Base-by-base conservation (phyloP, 768 basidiomycete species). In the Pleurotus eryngii region DNA sequence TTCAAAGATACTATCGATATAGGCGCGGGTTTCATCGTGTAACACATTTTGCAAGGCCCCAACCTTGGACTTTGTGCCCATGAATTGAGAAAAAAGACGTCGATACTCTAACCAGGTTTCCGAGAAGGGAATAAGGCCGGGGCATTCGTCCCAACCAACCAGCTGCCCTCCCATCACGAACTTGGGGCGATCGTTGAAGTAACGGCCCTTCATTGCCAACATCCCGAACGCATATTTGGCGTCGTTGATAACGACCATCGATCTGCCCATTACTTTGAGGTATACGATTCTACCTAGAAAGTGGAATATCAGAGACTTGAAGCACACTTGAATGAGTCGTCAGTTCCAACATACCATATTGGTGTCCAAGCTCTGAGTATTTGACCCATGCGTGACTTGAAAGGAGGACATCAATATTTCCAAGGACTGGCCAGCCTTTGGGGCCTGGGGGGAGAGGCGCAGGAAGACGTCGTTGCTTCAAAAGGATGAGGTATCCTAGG, bases 21-120 rank as follows among this genome's bases (percentile, higher is more conserved):
- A 35, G n/a, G 20, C 8, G 37, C 56, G 46, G 4, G 57, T 60
- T 39, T 60, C 57, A 7, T 59, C 57, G 17, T 67, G 56, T 22
- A 63, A 22, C 4, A 65, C 20, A 11, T 46, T 27, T 22, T 56
- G n/a, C n/a, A 45, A n/a, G 47, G 45, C 38, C 3, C 60, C 59
- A 26, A 67, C 46, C 30, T 64, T 67, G 43, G 61, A 50, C 5
- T 57, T 55, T 12, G 66, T 64, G 3, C 65, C 66, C 30, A 68
- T 46, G 17, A 62, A 61, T 27, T 66, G 59, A 14, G 60, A 49
- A 2, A 64, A 59, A 11, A 64, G 57, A 5, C 61, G 57, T 11
- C 67, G 64, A 48, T 67, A 61, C n/a, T 67, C 60, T 1, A 20
- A 39, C 64, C 61, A 68, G 14, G 42, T 45, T 45, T 45, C 42